Evolutionary conservation across 345 rosid genomes (phyloP).

Genomic region (Erysimum cheiranthoides): DNA sequence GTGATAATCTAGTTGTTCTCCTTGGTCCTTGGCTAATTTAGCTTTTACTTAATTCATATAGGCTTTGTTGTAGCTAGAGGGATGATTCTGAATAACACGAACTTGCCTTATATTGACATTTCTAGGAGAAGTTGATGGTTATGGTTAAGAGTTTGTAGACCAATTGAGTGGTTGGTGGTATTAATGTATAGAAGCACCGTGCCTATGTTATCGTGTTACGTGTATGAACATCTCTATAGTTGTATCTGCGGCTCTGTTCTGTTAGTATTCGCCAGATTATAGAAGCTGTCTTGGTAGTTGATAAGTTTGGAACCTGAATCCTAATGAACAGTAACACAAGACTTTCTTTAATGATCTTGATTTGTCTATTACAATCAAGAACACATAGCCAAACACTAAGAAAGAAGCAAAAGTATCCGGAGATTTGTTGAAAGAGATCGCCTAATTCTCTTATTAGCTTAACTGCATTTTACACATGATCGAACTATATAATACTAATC

Average conservation of each 20-base stretch:
- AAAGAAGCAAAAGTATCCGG: background rate
- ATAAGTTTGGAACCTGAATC: constrained; percentile 1
- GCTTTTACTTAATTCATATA: background rate
- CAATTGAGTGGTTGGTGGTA: background rate
- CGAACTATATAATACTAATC: background rate
- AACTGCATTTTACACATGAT: background rate
- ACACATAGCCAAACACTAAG: background rate
- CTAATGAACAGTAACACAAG: background rate
- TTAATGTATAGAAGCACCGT: background rate
- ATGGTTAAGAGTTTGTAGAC: background rate
- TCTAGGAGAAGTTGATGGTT: background rate
- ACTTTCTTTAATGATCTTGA: constrained; percentile 8
- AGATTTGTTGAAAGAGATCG: background rate
- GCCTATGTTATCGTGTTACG: background rate
- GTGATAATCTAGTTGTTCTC: constrained; percentile 2
- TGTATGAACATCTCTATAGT: background rate
- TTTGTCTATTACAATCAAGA: background rate
- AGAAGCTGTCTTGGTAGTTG: background rate
- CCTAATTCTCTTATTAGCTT: too few relatives aligned
- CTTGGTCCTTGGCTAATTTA: background rate
- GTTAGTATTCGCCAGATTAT: background rate
- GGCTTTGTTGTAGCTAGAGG: constrained; percentile 14
- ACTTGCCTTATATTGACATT: background rate
- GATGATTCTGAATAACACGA: background rate
- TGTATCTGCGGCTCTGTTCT: background rate